Conservation (phyloP, 805 yeast species). For the Cyberlindnera veronae region DNA sequence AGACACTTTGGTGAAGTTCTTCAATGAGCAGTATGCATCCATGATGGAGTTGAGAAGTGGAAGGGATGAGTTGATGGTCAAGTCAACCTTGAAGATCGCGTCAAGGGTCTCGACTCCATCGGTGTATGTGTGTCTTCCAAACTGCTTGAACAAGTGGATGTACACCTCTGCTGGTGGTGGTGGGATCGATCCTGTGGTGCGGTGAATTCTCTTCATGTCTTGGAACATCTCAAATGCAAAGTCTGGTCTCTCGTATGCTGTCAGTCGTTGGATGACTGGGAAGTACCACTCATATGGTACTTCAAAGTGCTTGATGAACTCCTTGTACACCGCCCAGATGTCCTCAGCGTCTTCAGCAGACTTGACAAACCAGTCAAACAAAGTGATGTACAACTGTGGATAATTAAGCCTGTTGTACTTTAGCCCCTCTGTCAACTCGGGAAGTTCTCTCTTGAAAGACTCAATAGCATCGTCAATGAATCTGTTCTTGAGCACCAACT, state of each 20-base stretch:
- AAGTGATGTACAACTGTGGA: slow-evolving; percentile 37
- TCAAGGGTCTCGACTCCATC: slow-evolving; percentile 67
- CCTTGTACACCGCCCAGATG: slow-evolving; percentile 57
- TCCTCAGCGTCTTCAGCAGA: slow-evolving; percentile 37
- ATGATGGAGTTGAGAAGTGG: slow-evolving; percentile 57
- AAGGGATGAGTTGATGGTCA: slow-evolving; percentile 51
- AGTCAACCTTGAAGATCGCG: slow-evolving; percentile 59
- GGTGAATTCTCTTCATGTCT: slow-evolving; percentile 52
- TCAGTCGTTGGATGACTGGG: slow-evolving; percentile 55
- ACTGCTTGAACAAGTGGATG: slow-evolving; percentile 52
- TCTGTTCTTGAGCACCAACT: slow-evolving; percentile 33
- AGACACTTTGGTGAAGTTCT: slow-evolving; percentile 51
- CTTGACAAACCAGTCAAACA: slow-evolving; percentile 42
- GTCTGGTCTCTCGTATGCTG: slow-evolving; percentile 50
- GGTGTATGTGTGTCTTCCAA: slow-evolving; percentile 55
- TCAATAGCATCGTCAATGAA: slow-evolving; percentile 39
- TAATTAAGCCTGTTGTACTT: slow-evolving; percentile 25
- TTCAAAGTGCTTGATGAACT: slow-evolving; percentile 49
- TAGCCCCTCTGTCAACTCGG: slow-evolving; percentile 19
- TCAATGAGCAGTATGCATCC: slow-evolving; percentile 58
- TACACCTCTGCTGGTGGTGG: slow-evolving; percentile 58
- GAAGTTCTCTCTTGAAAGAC: slow-evolving; percentile 42
- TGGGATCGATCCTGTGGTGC: slow-evolving; percentile 43
- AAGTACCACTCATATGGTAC: slow-evolving; percentile 58
- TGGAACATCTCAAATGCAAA: slow-evolving; percentile 62